Percentiles rank a stretch among this genome's conserved stretches.
Conservation (phyloP, 1,284 basidiomycete species). For the Volvariella volvacea region DNA sequence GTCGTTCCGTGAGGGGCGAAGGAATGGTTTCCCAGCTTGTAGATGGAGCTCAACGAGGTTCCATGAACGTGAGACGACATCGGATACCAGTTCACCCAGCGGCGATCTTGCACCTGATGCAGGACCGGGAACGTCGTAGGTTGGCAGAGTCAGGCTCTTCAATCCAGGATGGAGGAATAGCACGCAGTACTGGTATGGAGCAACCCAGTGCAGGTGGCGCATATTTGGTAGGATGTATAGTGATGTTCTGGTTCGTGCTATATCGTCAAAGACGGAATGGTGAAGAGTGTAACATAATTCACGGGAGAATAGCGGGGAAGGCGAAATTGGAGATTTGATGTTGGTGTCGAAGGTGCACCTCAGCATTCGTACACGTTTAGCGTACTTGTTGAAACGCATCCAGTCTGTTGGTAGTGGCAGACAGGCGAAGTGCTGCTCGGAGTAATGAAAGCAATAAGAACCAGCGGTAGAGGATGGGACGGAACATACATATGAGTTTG, state of each 20-base stretch:
- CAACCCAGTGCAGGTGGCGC: conserved; percentile 35
- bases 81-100: conserved; percentile 34
- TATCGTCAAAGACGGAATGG: conserved; percentile 38
- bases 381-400: conserved; percentile 48
- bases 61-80: conserved; percentile 47
- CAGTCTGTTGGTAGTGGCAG: conserved; percentile 46
- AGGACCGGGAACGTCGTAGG: conserved; percentile 10
- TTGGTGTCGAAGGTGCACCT: conserved; percentile 7
- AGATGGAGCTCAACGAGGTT: conserved; percentile 36
- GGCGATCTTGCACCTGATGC: conserved; percentile 16
- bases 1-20: conserved; percentile 25
- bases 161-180: conserved; percentile 35
- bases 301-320: too few species aligned
- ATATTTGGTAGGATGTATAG: conserved; percentile 50
- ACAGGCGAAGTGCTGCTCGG: conserved; percentile 30
- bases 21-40: conserved; percentile 24
- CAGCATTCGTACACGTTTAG: conserved; percentile 41
- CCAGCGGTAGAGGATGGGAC: neutral
- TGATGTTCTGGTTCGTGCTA: conserved; percentile 46
- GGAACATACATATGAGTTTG: conserved; percentile 13
- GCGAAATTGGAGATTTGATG: conserved; percentile 10
- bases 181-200: conserved; percentile 20
- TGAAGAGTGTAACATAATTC: neutral
- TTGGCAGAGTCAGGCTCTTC: conserved; percentile 17
- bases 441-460: conserved; percentile 1